Conservation (phyloP, 495 filamentous ascomycete species). For the Aspergillus ostianus region DNA sequence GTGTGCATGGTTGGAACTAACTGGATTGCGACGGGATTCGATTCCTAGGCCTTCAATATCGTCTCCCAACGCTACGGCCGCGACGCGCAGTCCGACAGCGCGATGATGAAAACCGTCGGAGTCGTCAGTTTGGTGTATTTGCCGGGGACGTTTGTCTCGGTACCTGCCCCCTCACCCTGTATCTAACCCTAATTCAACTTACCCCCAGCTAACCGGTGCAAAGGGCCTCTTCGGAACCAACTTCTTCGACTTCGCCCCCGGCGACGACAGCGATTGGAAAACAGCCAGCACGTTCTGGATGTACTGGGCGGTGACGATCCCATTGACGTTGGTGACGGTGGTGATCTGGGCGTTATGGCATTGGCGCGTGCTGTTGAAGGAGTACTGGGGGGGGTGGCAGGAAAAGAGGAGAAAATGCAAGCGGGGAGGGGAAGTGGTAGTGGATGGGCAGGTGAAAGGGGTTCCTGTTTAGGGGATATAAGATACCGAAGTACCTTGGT, state of each 20-base stretch:
- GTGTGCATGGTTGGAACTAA: too few species aligned
- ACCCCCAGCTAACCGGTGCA: neutral
- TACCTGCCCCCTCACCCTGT: conserved; percentile 6
- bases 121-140: conserved; percentile 38
- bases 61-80: conserved; percentile 33
- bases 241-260: conserved; percentile 29
- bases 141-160: conserved; percentile 41
- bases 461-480: neutral
- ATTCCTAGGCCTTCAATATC: conserved; percentile 30
- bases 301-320: conserved; percentile 33
- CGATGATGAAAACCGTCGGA: conserved; percentile 33
- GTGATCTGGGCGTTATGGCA: conserved; percentile 27
- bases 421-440: neutral
- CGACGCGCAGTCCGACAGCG: conserved; percentile 34
- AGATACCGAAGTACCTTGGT: too few species aligned
- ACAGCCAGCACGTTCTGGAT: conserved; percentile 30
- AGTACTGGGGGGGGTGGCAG: neutral
- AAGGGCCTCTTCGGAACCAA: conserved; percentile 36
- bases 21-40: too few species aligned
- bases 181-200: neutral
- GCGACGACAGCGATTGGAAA: conserved; percentile 12
- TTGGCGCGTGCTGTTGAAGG: conserved; percentile 3
- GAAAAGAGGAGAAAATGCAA: neutral
- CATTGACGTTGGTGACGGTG: conserved; percentile 28
- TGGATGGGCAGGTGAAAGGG: too few species aligned